phyloP scores from a whole-genome alignment of 169 alveolate genomes.

The Plasmodium sp. region DNA sequence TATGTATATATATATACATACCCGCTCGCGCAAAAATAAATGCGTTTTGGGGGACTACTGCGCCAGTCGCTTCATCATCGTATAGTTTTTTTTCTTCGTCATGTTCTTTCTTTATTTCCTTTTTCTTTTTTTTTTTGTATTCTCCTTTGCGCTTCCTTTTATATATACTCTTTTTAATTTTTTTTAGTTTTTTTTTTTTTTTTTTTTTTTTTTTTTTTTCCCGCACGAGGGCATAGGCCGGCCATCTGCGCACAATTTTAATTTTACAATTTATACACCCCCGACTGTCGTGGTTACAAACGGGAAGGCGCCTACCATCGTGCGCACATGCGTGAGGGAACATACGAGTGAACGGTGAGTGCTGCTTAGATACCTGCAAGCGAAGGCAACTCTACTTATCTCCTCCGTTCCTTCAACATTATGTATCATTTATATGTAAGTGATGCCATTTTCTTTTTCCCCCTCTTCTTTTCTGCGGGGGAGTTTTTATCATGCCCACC shows the following conservation, averaged over 20 bases:
- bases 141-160: not conserved
- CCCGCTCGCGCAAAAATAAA: not conserved
- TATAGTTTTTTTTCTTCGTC: not conserved
- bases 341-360: not conserved
- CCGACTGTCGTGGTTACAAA: not conserved
- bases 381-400: not conserved
- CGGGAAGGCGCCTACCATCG: not conserved
- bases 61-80: not conserved
- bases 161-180: too few relatives aligned
- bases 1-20: not conserved
- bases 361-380: not conserved
- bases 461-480: not conserved
- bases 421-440: not conserved
- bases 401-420: not conserved
- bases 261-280: not conserved
- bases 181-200: too few relatives aligned
- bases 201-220: too few relatives aligned
- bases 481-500: not conserved
- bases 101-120: not conserved
- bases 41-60: not conserved
- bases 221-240: not conserved
- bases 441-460: not conserved
- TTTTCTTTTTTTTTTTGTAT: not conserved
- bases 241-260: not conserved
- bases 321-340: not conserved